A percentile compares a stretch with the other conserved stretches of the same genome.
phyloP scores from a whole-genome alignment of 2,329 filamentous ascomycete species.

The Cercospora sp. region DNA sequence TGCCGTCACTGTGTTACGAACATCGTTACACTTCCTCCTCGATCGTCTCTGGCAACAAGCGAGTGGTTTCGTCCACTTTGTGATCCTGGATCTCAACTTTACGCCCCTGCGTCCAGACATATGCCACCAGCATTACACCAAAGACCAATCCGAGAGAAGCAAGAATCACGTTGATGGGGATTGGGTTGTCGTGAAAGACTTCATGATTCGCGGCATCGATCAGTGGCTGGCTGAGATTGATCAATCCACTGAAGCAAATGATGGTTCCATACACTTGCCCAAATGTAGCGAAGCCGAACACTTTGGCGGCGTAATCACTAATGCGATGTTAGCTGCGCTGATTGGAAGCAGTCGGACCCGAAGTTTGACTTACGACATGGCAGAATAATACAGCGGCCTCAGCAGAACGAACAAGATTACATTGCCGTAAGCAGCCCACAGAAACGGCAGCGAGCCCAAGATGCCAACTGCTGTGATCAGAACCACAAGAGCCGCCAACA shows the following conservation, averaged over 20 bases:
- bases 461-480: slow-evolving; percentile 73
- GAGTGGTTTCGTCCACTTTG: slow-evolving; percentile 21
- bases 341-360: too few relatives aligned
- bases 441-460: slow-evolving; percentile 71
- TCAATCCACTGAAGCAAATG: slow-evolving; percentile 77
- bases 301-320: slow-evolving; percentile 79
- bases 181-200: slow-evolving; percentile 69
- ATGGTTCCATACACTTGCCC: slow-evolving; percentile 88
- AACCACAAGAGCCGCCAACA: slow-evolving; percentile 69
- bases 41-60: slow-evolving; percentile 21
- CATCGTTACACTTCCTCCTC: slow-evolving; percentile 39
- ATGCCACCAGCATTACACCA: slow-evolving; percentile 66
- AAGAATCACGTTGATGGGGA: slow-evolving; percentile 73
- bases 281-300: slow-evolving; percentile 92
- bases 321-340: not conserved
- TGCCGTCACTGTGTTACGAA: not conserved
- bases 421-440: slow-evolving; percentile 73
- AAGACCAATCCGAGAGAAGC: slow-evolving; percentile 62
- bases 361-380: slow-evolving; percentile 59
- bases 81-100: slow-evolving; percentile 18
- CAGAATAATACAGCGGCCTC: slow-evolving; percentile 85
- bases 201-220: slow-evolving; percentile 77
- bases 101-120: slow-evolving; percentile 51
- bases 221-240: slow-evolving; percentile 80
- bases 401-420: slow-evolving; percentile 79